phyloP scores from a whole-genome alignment of 2,329 filamentous ascomycete species.

The Botrytis pseudocinerea region DNA sequence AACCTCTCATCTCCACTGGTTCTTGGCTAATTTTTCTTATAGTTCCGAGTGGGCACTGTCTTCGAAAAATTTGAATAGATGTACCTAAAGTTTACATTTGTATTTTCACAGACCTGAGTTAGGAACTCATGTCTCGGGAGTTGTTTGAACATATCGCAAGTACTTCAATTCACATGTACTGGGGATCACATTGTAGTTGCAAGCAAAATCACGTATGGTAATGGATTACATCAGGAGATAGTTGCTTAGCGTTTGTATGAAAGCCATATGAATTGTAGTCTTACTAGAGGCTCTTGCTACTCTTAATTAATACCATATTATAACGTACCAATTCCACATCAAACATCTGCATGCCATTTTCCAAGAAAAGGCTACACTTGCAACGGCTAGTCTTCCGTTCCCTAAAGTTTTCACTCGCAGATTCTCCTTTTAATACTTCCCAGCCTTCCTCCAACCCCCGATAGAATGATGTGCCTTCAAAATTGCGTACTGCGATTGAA shows the following conservation, averaged over 20 bases:
- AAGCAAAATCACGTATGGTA: not conserved
- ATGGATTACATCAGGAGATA: not conserved
- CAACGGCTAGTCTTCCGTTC: no score
- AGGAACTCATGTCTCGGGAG: not conserved
- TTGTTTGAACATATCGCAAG: no score
- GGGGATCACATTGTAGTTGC: accelerated
- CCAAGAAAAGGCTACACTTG: not conserved
- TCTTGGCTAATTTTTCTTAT: not conserved
- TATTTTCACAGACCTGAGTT: no score
- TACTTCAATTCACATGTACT: not conserved
- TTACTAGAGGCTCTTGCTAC: no score
- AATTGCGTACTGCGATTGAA: no score
- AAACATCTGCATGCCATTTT: not conserved
- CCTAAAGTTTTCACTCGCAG: no score
- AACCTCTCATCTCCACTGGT: not conserved
- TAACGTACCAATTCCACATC: not conserved
- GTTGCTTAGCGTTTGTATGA: not conserved
- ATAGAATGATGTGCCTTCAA: no score
- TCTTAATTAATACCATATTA: not conserved
- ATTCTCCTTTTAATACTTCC: no score
- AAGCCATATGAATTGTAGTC: no score
- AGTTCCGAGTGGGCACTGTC: not conserved
- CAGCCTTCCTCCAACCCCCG: no score
- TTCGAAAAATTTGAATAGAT: accelerated
- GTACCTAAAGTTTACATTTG: not conserved